Evolutionary conservation across 768 basidiomycete species (phyloP).

Genomic region (Russula sp.): DNA sequence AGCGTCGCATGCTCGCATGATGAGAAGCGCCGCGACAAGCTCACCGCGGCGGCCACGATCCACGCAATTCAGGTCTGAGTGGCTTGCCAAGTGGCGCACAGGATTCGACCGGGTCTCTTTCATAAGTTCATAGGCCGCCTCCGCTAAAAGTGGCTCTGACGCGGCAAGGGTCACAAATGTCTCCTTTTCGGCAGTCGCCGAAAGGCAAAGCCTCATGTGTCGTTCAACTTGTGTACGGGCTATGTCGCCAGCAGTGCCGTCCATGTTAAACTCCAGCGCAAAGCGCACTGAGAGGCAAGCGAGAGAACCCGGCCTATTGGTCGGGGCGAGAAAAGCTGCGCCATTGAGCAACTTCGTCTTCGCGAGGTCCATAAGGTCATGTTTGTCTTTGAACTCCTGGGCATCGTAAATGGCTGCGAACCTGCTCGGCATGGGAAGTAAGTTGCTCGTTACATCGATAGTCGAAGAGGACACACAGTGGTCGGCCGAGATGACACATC

Average conservation of each 20-base stretch:
- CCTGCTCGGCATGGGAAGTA: neutral
- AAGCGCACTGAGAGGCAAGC: neutral
- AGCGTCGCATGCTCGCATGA: neutral
- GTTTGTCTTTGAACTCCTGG: rapidly evolving
- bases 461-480: neutral
- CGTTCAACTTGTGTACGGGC: neutral
- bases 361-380: neutral
- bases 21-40: neutral
- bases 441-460: neutral
- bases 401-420: neutral
- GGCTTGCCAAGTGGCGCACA: neutral
- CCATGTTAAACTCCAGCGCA: neutral
- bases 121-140: neutral
- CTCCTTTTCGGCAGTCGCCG: neutral
- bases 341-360: neutral
- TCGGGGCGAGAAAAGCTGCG: neutral
- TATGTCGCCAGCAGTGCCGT: neutral
- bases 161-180: neutral
- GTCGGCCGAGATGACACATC: neutral
- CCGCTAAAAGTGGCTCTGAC: neutral
- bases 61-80: neutral
- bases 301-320: neutral
- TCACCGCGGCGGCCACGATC: neutral
- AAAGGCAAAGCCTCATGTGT: neutral
- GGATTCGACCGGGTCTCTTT: neutral